Evolutionary conservation across 129 eudicot species (phyloP).

Genomic region (carrot (Daucus carota)): DH1_v3.0 NC_030382.2:41728501-41729000

Average conservation of each 20-base stretch:
- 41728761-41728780: not conserved
- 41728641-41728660: conserved; percentile 9
- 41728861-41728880: not conserved
- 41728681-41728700: conserved; percentile 54
- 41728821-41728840: too few relatives aligned
- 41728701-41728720: not conserved
- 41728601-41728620: not conserved
- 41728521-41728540: not conserved
- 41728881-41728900: not conserved
- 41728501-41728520: not conserved
- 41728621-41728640: not conserved
- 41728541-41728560: not conserved
- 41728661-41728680: conserved; percentile 31
- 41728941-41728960: conserved; percentile 59
- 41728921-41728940: conserved; percentile 76
- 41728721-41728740: not conserved
- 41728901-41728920: conserved; percentile 55
- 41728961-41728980: conserved; percentile 47
- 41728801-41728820: too few relatives aligned
- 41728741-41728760: not conserved
- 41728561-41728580: not conserved
- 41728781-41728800: not conserved
- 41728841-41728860: too few relatives aligned
- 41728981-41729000: conserved; percentile 68
- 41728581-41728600: not conserved